phyloP scores from a whole-genome alignment of 768 basidiomycete genomes.

The Dioszegia aurantiaca region DNA sequence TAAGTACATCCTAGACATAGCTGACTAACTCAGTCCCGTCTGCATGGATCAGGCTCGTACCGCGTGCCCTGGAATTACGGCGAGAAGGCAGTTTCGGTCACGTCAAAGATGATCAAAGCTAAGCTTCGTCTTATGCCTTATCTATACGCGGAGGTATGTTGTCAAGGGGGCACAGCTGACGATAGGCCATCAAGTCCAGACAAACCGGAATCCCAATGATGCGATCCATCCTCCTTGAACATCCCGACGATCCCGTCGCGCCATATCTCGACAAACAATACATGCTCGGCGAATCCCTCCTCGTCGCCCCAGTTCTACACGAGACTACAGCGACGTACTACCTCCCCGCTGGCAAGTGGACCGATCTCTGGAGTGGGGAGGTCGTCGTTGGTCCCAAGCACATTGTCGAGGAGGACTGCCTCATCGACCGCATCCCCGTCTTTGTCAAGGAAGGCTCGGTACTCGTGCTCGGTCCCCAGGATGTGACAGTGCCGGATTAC shows the following conservation, averaged over 20 bases:
- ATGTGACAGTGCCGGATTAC: conserved; percentile 62
- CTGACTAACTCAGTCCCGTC: conserved; percentile 55
- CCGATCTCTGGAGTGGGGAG: conserved; percentile 58
- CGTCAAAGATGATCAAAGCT: conserved; percentile 58
- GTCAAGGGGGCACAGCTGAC: no score
- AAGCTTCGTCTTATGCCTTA: conserved; percentile 76
- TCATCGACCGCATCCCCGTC: conserved; percentile 65
- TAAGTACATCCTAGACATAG: conserved; percentile 14
- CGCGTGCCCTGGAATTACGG: conserved; percentile 72
- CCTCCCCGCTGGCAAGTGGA: conserved; percentile 50
- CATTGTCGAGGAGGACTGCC: conserved; percentile 63
- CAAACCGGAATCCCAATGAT: conserved; percentile 47
- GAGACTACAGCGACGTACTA: conserved; percentile 44
- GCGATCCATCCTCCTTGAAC: conserved; percentile 51
- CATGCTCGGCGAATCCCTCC: conserved; percentile 50
- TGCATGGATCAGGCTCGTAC: conserved; percentile 71
- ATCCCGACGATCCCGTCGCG: conserved; percentile 47
- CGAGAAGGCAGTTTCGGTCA: conserved; percentile 57
- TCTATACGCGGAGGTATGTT: conserved; percentile 53
- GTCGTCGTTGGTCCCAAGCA: conserved; percentile 63
- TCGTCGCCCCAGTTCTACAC: conserved; percentile 51
- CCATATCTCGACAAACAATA: conserved; percentile 50
- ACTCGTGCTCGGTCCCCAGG: conserved; percentile 61
- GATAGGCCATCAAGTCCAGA: conserved; percentile 48
- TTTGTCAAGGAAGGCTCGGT: conserved; percentile 64